Evolutionary conservation across 306 rosid genomes (phyloP).

Genomic region (Cicer pinnatifidum): DNA sequence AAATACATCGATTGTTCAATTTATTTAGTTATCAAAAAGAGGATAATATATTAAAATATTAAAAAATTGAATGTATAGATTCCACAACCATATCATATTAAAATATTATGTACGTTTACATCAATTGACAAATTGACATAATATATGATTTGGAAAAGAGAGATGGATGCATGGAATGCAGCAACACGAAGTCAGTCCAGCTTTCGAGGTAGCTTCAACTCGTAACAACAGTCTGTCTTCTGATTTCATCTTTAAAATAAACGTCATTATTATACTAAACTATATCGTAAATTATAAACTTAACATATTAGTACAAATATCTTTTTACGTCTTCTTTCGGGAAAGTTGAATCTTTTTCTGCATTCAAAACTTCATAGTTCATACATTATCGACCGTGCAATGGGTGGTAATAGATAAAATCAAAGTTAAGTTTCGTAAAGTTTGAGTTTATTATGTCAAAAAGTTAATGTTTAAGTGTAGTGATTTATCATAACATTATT

Average conservation of each 20-base stretch:
- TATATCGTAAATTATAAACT: too few species aligned
- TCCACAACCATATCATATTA: neutral
- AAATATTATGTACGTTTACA: neutral
- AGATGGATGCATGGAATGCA: slow-evolving; percentile 14
- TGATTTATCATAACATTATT: too few species aligned
- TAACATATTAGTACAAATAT: too few species aligned
- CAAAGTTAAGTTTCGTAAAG: too few species aligned
- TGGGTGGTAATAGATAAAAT: too few species aligned
- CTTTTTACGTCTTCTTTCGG: too few species aligned
- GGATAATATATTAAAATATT: neutral
- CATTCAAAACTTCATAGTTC: too few species aligned
- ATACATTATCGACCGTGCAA: too few species aligned
- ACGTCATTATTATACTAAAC: neutral
- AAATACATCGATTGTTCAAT: too few species aligned
- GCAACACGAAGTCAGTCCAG: slow-evolving; percentile 31
- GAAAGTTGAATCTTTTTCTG: too few species aligned
- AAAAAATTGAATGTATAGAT: neutral
- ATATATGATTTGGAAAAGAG: neutral
- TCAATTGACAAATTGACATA: slow-evolving; percentile 4
- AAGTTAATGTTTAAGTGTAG: too few species aligned
- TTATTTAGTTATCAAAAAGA: neutral
- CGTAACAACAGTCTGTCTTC: neutral
- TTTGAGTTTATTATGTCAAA: too few species aligned
- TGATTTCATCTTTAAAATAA: neutral
- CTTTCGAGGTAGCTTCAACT: neutral